Conservation (phyloP, 176 grass and related monocot genomes). For the Aegilops sharonensis region DNA sequence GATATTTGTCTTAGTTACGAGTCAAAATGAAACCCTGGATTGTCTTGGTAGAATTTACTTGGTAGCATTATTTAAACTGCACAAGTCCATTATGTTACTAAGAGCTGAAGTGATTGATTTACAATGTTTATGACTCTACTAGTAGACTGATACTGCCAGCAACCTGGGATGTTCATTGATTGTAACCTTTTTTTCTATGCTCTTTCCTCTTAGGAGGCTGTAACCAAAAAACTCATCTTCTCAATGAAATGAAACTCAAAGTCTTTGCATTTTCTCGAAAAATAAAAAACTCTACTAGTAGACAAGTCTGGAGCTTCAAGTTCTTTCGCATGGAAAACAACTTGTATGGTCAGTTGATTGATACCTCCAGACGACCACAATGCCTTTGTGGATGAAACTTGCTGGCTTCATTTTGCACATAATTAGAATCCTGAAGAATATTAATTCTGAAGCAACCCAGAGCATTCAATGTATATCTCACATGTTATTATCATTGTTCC, state of each 20-base stretch:
- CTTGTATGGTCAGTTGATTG: background rate
- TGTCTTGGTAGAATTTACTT: background rate
- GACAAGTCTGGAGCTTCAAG: background rate
- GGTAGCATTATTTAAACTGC: background rate
- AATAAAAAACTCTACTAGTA: background rate
- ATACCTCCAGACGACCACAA: background rate
- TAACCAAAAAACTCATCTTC: no score
- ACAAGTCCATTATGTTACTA: background rate
- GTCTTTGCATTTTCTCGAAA: no score
- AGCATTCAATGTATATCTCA: background rate
- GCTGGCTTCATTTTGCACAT: background rate
- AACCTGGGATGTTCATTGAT: no score
- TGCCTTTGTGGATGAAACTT: background rate
- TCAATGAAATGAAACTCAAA: no score
- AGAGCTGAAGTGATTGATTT: conserved; percentile 3
- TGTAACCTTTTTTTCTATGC: no score
- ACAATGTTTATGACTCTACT: background rate
- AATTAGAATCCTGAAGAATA: background rate
- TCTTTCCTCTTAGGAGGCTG: no score
- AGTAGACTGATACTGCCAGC: background rate
- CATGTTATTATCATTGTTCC: conserved; percentile 4
- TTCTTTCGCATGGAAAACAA: background rate
- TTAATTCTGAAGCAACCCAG: background rate
- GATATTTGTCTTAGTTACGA: conserved; percentile 9
- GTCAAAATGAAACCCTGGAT: background rate